phyloP scores from a whole-genome alignment of 1,284 basidiomycete genomes.

The Moesziomyces sp. region DNA sequence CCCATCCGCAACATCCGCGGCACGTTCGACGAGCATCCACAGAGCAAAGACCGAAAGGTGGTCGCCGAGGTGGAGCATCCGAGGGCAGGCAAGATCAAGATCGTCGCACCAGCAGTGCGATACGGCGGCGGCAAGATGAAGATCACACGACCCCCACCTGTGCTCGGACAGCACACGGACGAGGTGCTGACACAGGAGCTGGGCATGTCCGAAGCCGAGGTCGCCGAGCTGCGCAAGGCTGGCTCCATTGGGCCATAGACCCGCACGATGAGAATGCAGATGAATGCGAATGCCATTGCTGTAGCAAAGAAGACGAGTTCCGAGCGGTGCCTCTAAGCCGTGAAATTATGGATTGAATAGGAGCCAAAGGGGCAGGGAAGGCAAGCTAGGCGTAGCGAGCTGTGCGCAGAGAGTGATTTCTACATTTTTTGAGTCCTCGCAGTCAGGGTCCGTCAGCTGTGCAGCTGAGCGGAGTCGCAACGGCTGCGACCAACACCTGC shows the following conservation, averaged over 20 bases:
- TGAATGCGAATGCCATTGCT: not conserved
- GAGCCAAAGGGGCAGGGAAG: not conserved
- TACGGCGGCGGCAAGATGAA: conserved; percentile 81
- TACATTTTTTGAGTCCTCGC: not conserved
- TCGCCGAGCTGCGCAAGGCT: conserved; percentile 71
- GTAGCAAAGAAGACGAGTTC: not conserved
- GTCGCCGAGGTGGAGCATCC: conserved; percentile 75
- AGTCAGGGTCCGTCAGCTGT: conserved; percentile 7
- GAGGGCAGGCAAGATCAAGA: conserved; percentile 82
- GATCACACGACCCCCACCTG: conserved; percentile 58
- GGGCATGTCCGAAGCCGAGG: conserved; percentile 75
- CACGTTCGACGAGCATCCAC: conserved; percentile 86
- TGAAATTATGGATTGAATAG: not conserved
- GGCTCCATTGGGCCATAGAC: conserved; percentile 52
- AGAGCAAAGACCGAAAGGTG: conserved; percentile 77
- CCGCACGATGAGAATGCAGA: not conserved
- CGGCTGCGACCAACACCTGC: conserved; percentile 6
- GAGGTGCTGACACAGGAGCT: conserved; percentile 73
- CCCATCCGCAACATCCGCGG: conserved; percentile 87
- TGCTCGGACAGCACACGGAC: conserved; percentile 68
- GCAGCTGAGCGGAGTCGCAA: conserved; percentile 8
- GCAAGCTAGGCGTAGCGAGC: not conserved
- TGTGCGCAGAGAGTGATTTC: not conserved
- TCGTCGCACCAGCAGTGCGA: conserved; percentile 84
- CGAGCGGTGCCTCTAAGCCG: not conserved